Conservation (phyloP, 805 yeast species). For the Teunomyces lycoperdinae region DNA sequence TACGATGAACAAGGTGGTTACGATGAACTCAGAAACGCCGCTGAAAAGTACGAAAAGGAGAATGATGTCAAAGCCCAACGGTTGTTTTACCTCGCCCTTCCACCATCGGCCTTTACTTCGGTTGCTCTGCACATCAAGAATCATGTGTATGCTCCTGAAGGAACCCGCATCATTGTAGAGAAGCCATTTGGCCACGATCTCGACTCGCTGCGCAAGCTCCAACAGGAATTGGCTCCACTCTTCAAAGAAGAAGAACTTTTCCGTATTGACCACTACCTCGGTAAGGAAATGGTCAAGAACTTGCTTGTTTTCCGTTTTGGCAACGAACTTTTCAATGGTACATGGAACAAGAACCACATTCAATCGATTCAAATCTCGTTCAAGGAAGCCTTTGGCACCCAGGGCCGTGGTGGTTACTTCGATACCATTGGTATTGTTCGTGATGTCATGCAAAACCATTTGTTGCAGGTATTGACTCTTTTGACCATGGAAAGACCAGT, state of each 20-base stretch:
- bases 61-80: constrained; percentile 62
- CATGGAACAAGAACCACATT: constrained; percentile 83
- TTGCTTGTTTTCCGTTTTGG: constrained; percentile 86
- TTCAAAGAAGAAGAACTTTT: constrained; percentile 88
- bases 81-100: constrained; percentile 88
- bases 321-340: constrained; percentile 80
- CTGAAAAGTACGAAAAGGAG: constrained; percentile 57
- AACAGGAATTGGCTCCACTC: constrained; percentile 73
- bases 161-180: constrained; percentile 85
- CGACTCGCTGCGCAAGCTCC: constrained; percentile 72
- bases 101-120: constrained; percentile 84
- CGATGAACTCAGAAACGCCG: constrained; percentile 48
- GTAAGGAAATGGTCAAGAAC: constrained; percentile 97
- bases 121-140: constrained; percentile 76
- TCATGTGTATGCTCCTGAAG: constrained; percentile 61
- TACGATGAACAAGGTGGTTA: constrained; percentile 84
- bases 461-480: constrained; percentile 86
- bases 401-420: constrained; percentile 98
- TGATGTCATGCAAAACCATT: constrained; percentile 97
- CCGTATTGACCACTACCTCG: constrained; percentile 96
- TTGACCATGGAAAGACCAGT: constrained; percentile 95
- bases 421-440: constrained; percentile 93
- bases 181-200: constrained; percentile 97
- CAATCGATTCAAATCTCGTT: constrained; percentile 82
- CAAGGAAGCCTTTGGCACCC: constrained; percentile 98